A percentile compares a stretch with the other conserved stretches of the same genome.
These are phyloP conservation scores for Diaporthe amygdali DNA, from an alignment of 2,329 filamentous ascomycete genomes.

Conservation along the genomic window DNA sequence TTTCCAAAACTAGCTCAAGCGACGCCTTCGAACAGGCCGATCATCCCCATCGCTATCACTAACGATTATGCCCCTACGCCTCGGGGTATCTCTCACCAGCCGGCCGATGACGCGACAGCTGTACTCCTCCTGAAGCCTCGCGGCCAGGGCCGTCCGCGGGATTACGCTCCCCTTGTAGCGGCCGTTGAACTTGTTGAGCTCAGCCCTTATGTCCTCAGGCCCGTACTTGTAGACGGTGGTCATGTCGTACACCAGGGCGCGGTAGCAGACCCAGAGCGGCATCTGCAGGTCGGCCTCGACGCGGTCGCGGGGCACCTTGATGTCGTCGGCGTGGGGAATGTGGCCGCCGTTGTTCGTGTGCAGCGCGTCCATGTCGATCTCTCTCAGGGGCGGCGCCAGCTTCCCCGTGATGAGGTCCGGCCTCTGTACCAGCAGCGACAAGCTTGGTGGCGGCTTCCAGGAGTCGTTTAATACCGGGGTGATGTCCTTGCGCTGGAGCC, in stretches of 20 bases:
- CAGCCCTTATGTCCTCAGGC: background rate
- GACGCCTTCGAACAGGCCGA: background rate
- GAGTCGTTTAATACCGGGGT: background rate
- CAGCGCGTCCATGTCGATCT: background rate
- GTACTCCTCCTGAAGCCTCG: background rate
- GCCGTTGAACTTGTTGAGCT: background rate
- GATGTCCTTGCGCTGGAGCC: background rate
- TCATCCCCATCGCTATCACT: background rate
- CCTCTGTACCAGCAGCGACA: background rate
- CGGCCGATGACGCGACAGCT: background rate
- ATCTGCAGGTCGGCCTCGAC: background rate
- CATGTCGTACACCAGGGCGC: background rate
- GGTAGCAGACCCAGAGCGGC: background rate
- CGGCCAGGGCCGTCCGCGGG: background rate
- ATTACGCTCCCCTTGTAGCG: background rate
- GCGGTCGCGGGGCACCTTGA: background rate
- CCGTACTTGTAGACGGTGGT: background rate
- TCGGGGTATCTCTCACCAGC: background rate
- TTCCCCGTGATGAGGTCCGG: slow-evolving; percentile 12
- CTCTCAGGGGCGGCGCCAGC: background rate
- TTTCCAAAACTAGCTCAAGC: background rate
- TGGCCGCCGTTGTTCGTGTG: background rate
- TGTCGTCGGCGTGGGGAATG: background rate
- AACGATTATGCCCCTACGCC: background rate
- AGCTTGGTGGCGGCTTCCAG: background rate